Evolutionary conservation across 345 rosid genomes (phyloP).

Genomic region (Hevea brasiliensis): DNA sequence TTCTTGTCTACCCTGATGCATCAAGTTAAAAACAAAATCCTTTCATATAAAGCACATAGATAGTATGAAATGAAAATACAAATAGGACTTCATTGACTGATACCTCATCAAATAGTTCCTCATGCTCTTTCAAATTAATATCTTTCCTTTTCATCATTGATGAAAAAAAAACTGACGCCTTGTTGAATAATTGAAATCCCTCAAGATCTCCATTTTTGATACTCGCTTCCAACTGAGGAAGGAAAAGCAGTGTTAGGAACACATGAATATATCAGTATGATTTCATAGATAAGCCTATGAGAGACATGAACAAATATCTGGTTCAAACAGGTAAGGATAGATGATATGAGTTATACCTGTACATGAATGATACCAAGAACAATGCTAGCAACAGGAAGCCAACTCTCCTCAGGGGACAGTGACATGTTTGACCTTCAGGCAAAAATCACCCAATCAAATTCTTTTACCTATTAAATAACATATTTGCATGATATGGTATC

Average conservation of each 20-base stretch:
- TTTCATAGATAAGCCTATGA: neutral
- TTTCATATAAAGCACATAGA: constrained; percentile 6
- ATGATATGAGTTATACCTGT: constrained; percentile 52
- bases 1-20: constrained; percentile 37
- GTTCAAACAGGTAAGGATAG: neutral
- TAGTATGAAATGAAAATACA: neutral
- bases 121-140: constrained; percentile 24
- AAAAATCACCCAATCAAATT: constrained; percentile 9
- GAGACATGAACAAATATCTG: neutral
- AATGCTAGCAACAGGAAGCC: constrained; percentile 94
- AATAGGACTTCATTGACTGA: neutral
- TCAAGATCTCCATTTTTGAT: constrained; percentile 78
- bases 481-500: neutral
- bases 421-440: constrained; percentile 68
- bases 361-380: constrained; percentile 76
- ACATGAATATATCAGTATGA: neutral
- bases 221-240: constrained; percentile 73
- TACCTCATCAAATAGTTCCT: constrained; percentile 44
- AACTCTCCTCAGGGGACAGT: constrained; percentile 80
- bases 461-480: constrained; percentile 1
- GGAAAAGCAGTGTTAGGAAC: constrained; percentile 4
- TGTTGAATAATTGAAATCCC: constrained; percentile 53
- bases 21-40: constrained; percentile 7
- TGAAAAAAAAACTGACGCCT: constrained; percentile 40
- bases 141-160: constrained; percentile 32